Evolutionary conservation across 75 land plant species (phyloP).

Genomic region (Cunninghamia lanceolata): DNA sequence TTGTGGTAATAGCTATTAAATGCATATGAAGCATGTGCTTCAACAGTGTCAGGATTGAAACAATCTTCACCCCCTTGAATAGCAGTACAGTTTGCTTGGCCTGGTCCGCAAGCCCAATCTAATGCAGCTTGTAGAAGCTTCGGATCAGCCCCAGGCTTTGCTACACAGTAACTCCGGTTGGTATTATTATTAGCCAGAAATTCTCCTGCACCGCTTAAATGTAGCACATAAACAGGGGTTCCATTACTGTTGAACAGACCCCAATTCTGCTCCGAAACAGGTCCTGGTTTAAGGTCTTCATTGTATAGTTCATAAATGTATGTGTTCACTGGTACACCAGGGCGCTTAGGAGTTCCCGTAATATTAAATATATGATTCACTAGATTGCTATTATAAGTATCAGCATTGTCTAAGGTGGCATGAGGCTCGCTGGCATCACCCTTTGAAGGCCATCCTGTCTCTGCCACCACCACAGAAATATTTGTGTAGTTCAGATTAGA

Average conservation of each 20-base stretch:
- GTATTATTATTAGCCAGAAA: constrained; percentile 71
- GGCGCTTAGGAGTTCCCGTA: constrained; percentile 70
- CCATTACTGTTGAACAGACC: constrained; percentile 66
- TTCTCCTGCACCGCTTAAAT: constrained; percentile 51
- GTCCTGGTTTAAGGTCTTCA: constrained; percentile 63
- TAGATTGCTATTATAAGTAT: constrained; percentile 54
- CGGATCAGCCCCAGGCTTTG: constrained; percentile 53
- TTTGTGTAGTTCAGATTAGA: constrained; percentile 45
- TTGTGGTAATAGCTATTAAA: constrained; percentile 89
- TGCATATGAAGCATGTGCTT: constrained; percentile 81
- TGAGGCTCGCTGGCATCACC: constrained; percentile 64
- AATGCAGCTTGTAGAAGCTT: constrained; percentile 79
- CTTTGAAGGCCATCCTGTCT: constrained; percentile 78
- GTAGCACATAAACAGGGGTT: constrained; percentile 61
- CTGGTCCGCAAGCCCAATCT: constrained; percentile 97
- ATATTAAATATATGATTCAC: constrained; percentile 41
- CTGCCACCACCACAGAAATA: constrained; percentile 60
- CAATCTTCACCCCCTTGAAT: constrained; percentile 89
- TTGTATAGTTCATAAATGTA: constrained; percentile 79
- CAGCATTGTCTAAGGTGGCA: constrained; percentile 52
- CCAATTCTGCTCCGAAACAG: constrained; percentile 64
- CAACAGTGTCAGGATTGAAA: constrained; percentile 77
- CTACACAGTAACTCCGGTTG: constrained; percentile 70
- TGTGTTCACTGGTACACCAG: constrained; percentile 43
- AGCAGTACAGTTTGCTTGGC: constrained; percentile 74